Conservation (phyloP, 306 rosid species). For the Sechiopsis laciniata region DNA sequence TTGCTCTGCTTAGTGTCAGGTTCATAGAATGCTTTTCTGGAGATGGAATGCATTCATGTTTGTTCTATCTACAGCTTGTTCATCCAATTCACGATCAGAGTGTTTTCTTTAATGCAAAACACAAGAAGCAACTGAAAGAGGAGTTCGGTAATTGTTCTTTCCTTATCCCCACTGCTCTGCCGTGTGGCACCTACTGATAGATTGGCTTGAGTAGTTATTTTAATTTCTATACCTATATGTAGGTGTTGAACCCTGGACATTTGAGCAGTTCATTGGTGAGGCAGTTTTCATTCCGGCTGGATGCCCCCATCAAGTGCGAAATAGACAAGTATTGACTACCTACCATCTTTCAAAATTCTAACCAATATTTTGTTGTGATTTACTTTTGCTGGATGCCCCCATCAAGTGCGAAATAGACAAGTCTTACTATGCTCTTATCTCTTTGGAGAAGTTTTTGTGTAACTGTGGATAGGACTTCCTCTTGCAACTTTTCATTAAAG, state of each 20-base stretch:
- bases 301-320: conserved; percentile 82
- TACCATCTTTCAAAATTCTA: not conserved
- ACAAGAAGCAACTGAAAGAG: conserved; percentile 51
- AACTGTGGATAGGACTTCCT: no score
- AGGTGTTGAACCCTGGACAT: conserved; percentile 79
- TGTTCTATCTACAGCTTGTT: conserved; percentile 44
- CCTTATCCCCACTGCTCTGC: conserved; percentile 14
- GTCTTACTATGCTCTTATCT: no score
- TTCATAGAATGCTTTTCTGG: conserved; percentile 10
- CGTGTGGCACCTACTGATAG: conserved; percentile 12
- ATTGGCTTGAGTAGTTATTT: not conserved
- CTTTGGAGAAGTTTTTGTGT: no score
- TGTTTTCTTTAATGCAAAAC: conserved; percentile 47
- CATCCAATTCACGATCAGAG: conserved; percentile 78
- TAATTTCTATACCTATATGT: not conserved
- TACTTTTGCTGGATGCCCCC: conserved; percentile 57
- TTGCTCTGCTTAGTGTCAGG: conserved; percentile 7
- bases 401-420: conserved; percentile 74
- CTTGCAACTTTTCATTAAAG: no score
- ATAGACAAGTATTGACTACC: conserved; percentile 42
- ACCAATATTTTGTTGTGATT: not conserved
- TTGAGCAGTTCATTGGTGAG: conserved; percentile 68
- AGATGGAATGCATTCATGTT: conserved; percentile 5
- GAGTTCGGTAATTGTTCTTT: conserved; percentile 47
- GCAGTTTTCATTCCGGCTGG: conserved; percentile 74